Conservation (phyloP, 1,139 yeast genomes). For the Sugiyamaella novakii region DNA sequence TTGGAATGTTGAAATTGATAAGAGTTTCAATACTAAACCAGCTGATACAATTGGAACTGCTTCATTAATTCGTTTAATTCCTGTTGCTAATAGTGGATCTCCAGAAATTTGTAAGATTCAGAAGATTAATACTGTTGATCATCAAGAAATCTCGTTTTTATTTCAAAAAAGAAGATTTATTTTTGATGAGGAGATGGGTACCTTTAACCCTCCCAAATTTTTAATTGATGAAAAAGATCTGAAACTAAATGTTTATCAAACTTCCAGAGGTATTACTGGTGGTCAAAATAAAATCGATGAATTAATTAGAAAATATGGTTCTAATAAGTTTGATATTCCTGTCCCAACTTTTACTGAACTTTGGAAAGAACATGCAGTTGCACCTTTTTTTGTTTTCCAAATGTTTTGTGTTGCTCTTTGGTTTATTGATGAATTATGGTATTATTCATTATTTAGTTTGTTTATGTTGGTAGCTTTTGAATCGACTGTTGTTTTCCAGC, state of each 20-base stretch:
- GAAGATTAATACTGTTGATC: constrained; percentile 61
- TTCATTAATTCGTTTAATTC: constrained; percentile 68
- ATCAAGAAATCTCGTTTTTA: constrained; percentile 67
- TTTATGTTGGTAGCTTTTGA: constrained; percentile 94
- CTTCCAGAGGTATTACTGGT: constrained; percentile 57
- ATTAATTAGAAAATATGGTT: constrained; percentile 68
- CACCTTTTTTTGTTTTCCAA: constrained; percentile 97
- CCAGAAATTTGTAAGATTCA: constrained; percentile 73
- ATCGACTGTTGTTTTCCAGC: constrained; percentile 87
- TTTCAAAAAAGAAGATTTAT: constrained; percentile 94
- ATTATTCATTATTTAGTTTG: constrained; percentile 85
- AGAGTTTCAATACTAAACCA: constrained; percentile 65
- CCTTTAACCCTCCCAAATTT: constrained; percentile 82
- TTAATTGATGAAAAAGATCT: constrained; percentile 63
- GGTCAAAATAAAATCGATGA: constrained; percentile 49
- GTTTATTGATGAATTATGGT: constrained; percentile 98
- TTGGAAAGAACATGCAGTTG: constrained; percentile 96
- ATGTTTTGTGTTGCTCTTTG: constrained; percentile 93
- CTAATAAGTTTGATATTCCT: constrained; percentile 89
- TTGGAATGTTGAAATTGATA: constrained; percentile 79
- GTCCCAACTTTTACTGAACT: constrained; percentile 88
- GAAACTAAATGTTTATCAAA: constrained; percentile 60
- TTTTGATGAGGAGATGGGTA: constrained; percentile 54
- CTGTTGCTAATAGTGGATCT: constrained; percentile 83
- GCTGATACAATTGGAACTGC: constrained; percentile 62